Evolutionary conservation across 2,329 filamentous ascomycete species (phyloP).

Genomic region (Ceratocystis cacaofunesta): DNA sequence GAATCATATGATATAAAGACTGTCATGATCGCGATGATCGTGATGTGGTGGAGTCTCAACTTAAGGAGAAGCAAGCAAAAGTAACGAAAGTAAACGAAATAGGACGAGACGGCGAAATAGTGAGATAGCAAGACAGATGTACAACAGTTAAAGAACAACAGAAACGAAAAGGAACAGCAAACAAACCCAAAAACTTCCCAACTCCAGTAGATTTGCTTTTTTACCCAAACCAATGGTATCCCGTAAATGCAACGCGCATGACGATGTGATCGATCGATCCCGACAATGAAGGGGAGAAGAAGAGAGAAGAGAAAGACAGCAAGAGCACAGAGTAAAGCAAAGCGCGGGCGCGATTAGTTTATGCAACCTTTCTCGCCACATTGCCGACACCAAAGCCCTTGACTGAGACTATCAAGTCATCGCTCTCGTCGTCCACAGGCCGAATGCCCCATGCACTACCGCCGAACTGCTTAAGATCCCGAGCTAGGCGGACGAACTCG

Average conservation of each 20-base stretch:
- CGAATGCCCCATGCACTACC: slow-evolving; percentile 81
- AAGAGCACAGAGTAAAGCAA: slow-evolving; percentile 16
- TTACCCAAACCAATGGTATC: slow-evolving; percentile 8
- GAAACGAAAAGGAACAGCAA: slow-evolving; percentile 7
- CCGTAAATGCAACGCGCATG: slow-evolving; percentile 13
- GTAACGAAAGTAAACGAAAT: neutral
- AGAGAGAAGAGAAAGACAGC: neutral
- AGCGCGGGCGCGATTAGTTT: slow-evolving; percentile 18
- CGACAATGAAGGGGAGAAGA: slow-evolving; percentile 6
- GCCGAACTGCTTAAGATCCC: slow-evolving; percentile 80
- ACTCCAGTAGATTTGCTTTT: slow-evolving; percentile 18
- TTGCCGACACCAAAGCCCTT: slow-evolving; percentile 91
- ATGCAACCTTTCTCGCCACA: slow-evolving; percentile 75
- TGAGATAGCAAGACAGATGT: slow-evolving; percentile 4
- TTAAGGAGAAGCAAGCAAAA: neutral
- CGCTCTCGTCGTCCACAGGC: slow-evolving; percentile 52
- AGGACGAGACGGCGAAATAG: neutral
- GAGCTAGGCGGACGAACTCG: slow-evolving; percentile 61
- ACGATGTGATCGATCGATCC: slow-evolving; percentile 5
- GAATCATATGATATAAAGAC: slow-evolving; percentile 4
- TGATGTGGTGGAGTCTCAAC: neutral
- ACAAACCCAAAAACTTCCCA: slow-evolving; percentile 13
- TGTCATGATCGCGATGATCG: neutral
- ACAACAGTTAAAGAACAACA: slow-evolving; percentile 2
- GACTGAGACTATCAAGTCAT: slow-evolving; percentile 72